phyloP scores from a whole-genome alignment of 169 alveolate species.

The Pseudocohnilembus persalinus region DNA sequence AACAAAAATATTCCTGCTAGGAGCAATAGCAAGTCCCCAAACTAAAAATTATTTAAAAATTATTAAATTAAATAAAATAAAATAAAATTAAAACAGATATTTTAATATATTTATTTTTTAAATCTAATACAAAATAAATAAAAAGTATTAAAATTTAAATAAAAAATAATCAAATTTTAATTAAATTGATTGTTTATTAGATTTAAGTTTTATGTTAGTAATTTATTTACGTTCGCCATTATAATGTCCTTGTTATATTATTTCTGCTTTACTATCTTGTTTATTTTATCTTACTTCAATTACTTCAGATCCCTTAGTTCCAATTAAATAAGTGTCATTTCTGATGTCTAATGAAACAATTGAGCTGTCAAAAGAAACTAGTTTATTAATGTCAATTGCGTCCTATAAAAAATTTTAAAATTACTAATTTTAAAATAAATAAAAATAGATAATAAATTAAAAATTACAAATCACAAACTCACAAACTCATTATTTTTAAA shows the following conservation, averaged over 20 bases:
- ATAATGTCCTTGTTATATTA: conserved; percentile 73
- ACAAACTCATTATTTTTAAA: no score
- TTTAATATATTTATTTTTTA: no score
- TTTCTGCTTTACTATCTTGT: conserved; percentile 14
- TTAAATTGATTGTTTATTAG: no score
- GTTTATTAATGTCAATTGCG: not conserved
- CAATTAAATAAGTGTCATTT: conserved; percentile 55
- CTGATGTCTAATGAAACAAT: conserved; percentile 60
- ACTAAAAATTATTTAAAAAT: conserved; percentile 1
- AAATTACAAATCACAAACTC: no score
- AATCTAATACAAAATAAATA: no score
- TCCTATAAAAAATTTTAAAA: conserved; percentile 7
- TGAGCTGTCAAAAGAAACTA: not conserved
- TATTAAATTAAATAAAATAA: not conserved
- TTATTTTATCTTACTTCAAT: conserved; percentile 43
- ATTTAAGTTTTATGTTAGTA: no score
- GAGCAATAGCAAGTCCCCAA: conserved; percentile 79
- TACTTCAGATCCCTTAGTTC: conserved; percentile 79
- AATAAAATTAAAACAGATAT: no score
- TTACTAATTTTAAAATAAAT: not conserved
- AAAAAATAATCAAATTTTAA: no score
- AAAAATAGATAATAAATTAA: no score
- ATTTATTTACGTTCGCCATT: conserved; percentile 64
- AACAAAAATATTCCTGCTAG: conserved; percentile 63
- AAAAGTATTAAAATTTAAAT: no score